Conservation (phyloP, 1,284 basidiomycete species). For the Tranzscheliella williamsii region DNA sequence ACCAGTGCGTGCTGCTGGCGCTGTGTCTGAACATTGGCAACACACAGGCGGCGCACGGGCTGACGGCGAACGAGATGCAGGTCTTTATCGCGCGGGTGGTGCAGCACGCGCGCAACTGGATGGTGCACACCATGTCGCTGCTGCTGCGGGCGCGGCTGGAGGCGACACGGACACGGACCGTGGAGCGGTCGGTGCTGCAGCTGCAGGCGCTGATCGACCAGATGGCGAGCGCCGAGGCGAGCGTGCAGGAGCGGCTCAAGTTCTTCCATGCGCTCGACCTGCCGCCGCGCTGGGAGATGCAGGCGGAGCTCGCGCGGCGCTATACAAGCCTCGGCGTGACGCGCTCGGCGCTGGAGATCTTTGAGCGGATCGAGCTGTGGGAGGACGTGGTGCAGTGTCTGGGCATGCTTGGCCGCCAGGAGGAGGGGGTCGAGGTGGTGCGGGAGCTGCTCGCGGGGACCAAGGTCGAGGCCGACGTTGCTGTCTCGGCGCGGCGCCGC, state of each 20-base stretch:
- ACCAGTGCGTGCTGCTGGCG: slow-evolving; percentile 56
- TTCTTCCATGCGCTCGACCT: slow-evolving; percentile 56
- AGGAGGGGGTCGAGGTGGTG: slow-evolving; percentile 54
- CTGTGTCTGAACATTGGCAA: slow-evolving; percentile 58
- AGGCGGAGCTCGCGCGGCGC: slow-evolving; percentile 54
- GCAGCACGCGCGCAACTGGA: slow-evolving; percentile 57
- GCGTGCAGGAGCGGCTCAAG: slow-evolving; percentile 56
- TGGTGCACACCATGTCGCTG: slow-evolving; percentile 59
- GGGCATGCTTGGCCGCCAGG: slow-evolving; percentile 48
- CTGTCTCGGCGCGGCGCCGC: slow-evolving; percentile 23
- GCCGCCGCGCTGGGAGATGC: slow-evolving; percentile 59
- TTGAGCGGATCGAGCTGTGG: slow-evolving; percentile 57
- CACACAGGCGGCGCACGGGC: slow-evolving; percentile 59
- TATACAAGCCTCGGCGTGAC: slow-evolving; percentile 55
- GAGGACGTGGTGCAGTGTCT: slow-evolving; percentile 58
- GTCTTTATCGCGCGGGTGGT: slow-evolving; percentile 56
- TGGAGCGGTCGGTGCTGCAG: slow-evolving; percentile 56
- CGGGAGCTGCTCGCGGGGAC: slow-evolving; percentile 51
- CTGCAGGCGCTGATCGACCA: slow-evolving; percentile 60
- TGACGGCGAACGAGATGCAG: slow-evolving; percentile 56
- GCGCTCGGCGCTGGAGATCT: slow-evolving; percentile 58
- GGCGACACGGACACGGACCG: slow-evolving; percentile 52
- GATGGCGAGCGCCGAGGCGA: slow-evolving; percentile 58
- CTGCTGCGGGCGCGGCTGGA: slow-evolving; percentile 58
- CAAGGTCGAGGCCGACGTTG: slow-evolving; percentile 53